Evolutionary conservation across 208 protist genomes (phyloP).

Genomic region (Chromosphaera perkinsii): DNA sequence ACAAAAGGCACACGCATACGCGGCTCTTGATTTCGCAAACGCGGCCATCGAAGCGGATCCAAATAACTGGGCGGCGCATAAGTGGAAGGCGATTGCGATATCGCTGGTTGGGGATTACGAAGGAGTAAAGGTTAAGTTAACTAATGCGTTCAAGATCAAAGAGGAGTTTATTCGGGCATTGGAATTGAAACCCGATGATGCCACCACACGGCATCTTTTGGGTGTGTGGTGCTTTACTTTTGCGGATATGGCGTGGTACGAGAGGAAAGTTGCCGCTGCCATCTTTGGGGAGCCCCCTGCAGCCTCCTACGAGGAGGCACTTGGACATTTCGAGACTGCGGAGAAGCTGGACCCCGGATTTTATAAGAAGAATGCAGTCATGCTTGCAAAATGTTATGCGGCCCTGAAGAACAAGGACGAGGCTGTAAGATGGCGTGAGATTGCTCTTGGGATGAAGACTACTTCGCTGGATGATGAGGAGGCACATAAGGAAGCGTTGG

Average conservation of each 20-base stretch:
- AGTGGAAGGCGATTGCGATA: conserved; percentile 24
- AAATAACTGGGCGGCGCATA: conserved; percentile 23
- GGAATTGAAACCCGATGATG: conserved; percentile 22
- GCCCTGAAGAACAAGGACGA: conserved; percentile 7
- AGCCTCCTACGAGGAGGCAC: conserved; percentile 33
- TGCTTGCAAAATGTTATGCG: conserved; percentile 19
- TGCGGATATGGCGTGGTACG: conserved; percentile 33
- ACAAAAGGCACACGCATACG: too few species aligned
- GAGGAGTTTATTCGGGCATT: conserved; percentile 32
- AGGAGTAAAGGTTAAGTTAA: conserved; percentile 16
- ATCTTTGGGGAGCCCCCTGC: conserved; percentile 30
- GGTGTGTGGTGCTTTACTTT: conserved; percentile 38
- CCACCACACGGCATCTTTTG: conserved; percentile 33
- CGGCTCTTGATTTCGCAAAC: too few species aligned
- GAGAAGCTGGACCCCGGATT: conserved; percentile 29
- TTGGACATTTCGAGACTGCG: conserved; percentile 15
- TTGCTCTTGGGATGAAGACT: too few species aligned
- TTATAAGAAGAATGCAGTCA: conserved; percentile 31
- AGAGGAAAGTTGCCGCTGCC: conserved; percentile 27
- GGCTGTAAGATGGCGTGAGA: background rate
- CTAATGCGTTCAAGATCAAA: conserved; percentile 14
- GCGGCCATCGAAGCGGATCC: conserved; percentile 15
- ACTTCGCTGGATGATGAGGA: too few species aligned
- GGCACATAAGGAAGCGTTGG: too few species aligned
- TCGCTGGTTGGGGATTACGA: conserved; percentile 23